These are phyloP conservation scores for Quercus lobata DNA, from an alignment of 331 rosid species.

Conservation along the genomic window DNA sequence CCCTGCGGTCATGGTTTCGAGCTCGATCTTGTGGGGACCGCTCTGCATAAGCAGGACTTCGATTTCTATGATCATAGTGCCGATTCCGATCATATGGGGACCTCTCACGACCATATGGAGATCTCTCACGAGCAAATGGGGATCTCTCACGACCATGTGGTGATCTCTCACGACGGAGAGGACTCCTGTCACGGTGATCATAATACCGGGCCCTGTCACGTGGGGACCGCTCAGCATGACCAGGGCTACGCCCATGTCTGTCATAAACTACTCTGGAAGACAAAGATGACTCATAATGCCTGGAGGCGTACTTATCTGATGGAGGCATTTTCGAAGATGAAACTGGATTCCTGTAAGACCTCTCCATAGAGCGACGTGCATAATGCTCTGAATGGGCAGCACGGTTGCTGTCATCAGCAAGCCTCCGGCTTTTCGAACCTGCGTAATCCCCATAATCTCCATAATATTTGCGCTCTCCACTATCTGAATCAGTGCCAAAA, in stretches of 20 bases:
- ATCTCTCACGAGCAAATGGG: constrained; percentile 50
- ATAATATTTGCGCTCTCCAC: constrained; percentile 60
- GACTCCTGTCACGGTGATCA: constrained; percentile 73
- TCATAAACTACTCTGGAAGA: constrained; percentile 62
- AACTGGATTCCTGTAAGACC: constrained; percentile 53
- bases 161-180: constrained; percentile 61
- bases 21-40: constrained; percentile 65
- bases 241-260: constrained; percentile 87
- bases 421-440: constrained; percentile 61
- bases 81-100: constrained; percentile 52
- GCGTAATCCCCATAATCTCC: constrained; percentile 59
- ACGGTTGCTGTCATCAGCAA: constrained; percentile 66
- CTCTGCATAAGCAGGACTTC: constrained; percentile 53
- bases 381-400: constrained; percentile 55
- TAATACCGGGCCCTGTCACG: constrained; percentile 60
- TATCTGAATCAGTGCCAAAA: constrained; percentile 56
- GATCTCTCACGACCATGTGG: constrained; percentile 51
- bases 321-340: constrained; percentile 48
- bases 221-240: constrained; percentile 82
- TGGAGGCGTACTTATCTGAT: constrained; percentile 58
- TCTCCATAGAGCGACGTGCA: constrained; percentile 63
- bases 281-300: constrained; percentile 69
- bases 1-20: constrained; percentile 52
- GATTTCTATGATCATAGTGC: constrained; percentile 58
- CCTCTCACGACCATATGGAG: constrained; percentile 57